phyloP scores from a whole-genome alignment of 2,329 filamentous ascomycete species.

The Scedosporium boydii region DNA sequence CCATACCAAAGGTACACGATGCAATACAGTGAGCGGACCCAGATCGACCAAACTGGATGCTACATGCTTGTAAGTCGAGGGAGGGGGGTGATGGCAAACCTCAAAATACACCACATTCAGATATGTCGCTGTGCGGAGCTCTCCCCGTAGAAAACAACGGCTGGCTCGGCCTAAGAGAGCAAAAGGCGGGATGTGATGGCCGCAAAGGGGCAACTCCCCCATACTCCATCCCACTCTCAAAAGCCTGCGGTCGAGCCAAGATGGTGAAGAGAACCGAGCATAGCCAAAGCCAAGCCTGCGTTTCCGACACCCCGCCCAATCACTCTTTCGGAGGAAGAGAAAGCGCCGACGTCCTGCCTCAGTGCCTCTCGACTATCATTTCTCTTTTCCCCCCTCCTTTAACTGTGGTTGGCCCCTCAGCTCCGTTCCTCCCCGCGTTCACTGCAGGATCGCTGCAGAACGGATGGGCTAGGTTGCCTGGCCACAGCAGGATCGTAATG shows the following conservation, averaged over 20 bases:
- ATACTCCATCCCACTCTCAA: background rate
- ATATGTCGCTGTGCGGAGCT: background rate
- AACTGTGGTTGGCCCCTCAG: background rate
- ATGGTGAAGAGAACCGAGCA: background rate
- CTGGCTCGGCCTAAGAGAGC: background rate
- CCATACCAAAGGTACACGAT: background rate
- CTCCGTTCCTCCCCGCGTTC: background rate
- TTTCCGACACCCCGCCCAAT: background rate
- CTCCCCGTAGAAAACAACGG: background rate
- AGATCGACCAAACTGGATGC: background rate
- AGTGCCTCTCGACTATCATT: background rate
- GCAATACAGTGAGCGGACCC: background rate
- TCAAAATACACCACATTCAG: background rate
- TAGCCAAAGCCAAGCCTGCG: background rate
- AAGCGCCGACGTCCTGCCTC: background rate
- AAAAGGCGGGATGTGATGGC: background rate
- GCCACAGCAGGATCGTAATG: background rate
- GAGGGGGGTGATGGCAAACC: no score
- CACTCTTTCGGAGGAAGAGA: background rate
- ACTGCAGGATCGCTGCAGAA: background rate
- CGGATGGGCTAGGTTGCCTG: background rate
- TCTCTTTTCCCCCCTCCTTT: background rate
- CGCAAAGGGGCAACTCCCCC: background rate
- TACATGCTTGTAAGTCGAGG: no score
- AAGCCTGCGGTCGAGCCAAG: background rate